Evolutionary conservation across 2,329 filamentous ascomycete genomes (phyloP).

Genomic region (Aspergillus viridinutans): DNA sequence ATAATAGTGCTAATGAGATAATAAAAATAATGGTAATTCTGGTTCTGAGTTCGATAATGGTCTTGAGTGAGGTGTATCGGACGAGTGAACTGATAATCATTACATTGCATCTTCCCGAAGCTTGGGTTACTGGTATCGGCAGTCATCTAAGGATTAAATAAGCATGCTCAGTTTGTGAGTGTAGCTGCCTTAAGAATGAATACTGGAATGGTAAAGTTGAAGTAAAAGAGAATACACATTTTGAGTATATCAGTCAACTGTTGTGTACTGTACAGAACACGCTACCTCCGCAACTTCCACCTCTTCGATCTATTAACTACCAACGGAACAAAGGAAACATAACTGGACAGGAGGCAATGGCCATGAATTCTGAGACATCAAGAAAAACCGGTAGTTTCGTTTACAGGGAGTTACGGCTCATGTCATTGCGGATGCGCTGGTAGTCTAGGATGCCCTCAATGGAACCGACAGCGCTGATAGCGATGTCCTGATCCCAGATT

Average conservation of each 20-base stretch:
- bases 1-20: background rate
- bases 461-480: slow-evolving; percentile 85
- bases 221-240: slow-evolving; percentile 23
- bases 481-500: slow-evolving; percentile 96
- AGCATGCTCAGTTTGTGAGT: background rate
- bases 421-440: slow-evolving; percentile 64
- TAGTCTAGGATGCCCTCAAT: slow-evolving; percentile 72
- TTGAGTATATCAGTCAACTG: slow-evolving; percentile 28
- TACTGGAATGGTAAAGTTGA: background rate
- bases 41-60: background rate
- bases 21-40: background rate
- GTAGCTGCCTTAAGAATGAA: background rate
- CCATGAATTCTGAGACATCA: slow-evolving; percentile 17
- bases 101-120: background rate
- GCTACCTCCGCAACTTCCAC: slow-evolving; percentile 21
- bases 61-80: background rate
- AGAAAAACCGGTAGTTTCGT: slow-evolving; percentile 11
- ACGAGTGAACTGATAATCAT: too few relatives aligned
- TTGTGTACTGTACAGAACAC: slow-evolving; percentile 31
- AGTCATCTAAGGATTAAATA: too few relatives aligned
- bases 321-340: slow-evolving; percentile 16
- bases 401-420: slow-evolving; percentile 67
- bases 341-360: slow-evolving; percentile 6
- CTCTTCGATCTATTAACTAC: slow-evolving; percentile 27
- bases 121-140: background rate